A percentile compares a stretch with the other conserved stretches of the same genome.
Conservation (phyloP, 2,329 filamentous ascomycete genomes). For the Cadophora luteo-olivacea region DNA sequence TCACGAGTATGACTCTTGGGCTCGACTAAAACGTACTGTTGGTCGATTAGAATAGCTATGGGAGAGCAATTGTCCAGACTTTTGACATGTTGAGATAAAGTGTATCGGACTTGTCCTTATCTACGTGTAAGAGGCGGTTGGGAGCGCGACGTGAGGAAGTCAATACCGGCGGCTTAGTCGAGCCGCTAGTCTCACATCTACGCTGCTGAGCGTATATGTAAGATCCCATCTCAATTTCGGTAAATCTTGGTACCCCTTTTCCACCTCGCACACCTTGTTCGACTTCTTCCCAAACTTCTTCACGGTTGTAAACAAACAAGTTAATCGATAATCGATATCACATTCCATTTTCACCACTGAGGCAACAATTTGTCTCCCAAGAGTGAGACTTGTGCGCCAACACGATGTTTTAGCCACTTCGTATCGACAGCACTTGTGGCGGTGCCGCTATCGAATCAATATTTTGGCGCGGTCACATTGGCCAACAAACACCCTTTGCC, state of each 20-base stretch:
- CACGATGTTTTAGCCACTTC: constrained; percentile 6
- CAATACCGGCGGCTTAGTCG: too few species aligned
- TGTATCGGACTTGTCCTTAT: too few species aligned
- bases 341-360: not conserved
- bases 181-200: too few species aligned
- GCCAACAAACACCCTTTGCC: not conserved
- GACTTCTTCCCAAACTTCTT: not conserved
- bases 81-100: too few species aligned
- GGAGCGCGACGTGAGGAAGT: too few species aligned
- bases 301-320: not conserved
- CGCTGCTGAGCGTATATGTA: too few species aligned
- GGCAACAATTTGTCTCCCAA: not conserved
- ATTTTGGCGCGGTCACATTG: constrained; percentile 2
- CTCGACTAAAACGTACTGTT: too few species aligned
- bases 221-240: not conserved
- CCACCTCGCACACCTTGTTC: not conserved
- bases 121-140: too few species aligned
- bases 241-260: not conserved
- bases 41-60: too few species aligned
- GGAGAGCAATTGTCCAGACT: too few species aligned
- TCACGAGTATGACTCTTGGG: too few species aligned
- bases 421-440: constrained; percentile 11
- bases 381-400: too few species aligned
- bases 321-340: not conserved
- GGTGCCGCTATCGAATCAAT: constrained; percentile 6